Evolutionary conservation across 352 stramenopile species (phyloP).

Genomic region (Bremia lactucae): DNA sequence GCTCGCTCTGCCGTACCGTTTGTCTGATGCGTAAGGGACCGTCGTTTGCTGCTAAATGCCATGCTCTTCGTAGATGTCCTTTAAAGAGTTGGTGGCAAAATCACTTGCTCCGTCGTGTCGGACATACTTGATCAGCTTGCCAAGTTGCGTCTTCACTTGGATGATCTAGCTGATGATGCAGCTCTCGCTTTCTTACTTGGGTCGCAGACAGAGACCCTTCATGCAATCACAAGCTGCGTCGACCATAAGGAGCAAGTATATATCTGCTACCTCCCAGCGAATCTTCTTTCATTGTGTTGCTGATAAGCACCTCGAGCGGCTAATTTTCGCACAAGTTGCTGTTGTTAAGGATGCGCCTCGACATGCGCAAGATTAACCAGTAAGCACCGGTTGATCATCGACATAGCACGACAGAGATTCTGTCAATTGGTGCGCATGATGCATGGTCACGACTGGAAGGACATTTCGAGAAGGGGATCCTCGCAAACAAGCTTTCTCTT

Average conservation of each 20-base stretch:
- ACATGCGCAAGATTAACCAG: too few relatives aligned
- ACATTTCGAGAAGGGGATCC: too few relatives aligned
- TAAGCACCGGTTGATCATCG: too few relatives aligned
- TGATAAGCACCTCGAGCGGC: too few relatives aligned
- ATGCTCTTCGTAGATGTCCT: background rate
- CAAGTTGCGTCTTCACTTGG: background rate
- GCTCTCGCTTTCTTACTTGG: background rate
- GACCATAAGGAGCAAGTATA: background rate
- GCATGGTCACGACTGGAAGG: too few relatives aligned
- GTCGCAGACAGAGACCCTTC: background rate
- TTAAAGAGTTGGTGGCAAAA: background rate
- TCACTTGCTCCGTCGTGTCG: background rate
- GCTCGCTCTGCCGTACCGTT: background rate
- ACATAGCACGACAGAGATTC: too few relatives aligned
- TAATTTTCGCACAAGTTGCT: too few relatives aligned
- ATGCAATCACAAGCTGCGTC: background rate
- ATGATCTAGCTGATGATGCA: background rate
- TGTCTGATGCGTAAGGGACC: background rate
- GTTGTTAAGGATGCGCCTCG: too few relatives aligned
- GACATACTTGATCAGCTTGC: background rate
- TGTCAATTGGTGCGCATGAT: too few relatives aligned
- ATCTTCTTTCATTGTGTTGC: background rate
- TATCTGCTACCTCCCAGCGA: background rate
- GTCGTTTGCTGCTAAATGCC: background rate
- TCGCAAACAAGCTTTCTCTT: too few relatives aligned